phyloP scores from a whole-genome alignment of 768 basidiomycete genomes.

The Infundibulicybe gibba region DNA sequence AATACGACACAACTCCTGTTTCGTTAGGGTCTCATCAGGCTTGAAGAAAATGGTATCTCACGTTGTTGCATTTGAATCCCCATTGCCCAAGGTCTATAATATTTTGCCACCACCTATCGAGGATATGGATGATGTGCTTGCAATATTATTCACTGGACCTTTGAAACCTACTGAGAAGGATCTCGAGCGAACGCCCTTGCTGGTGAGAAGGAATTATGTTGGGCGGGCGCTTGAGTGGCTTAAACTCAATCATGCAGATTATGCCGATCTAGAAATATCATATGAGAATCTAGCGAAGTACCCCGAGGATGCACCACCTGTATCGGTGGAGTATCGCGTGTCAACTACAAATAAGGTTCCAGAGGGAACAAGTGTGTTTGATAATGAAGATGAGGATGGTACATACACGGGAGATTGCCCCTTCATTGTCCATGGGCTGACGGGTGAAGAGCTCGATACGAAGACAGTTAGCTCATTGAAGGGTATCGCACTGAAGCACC shows the following conservation, averaged over 20 bases:
- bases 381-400: slow-evolving; percentile 24
- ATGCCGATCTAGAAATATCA: slow-evolving; percentile 17
- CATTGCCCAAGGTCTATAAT: slow-evolving; percentile 15
- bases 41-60: slow-evolving; percentile 20
- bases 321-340: slow-evolving; percentile 16
- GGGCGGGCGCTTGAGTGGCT: slow-evolving; percentile 19
- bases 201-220: slow-evolving; percentile 18
- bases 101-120: slow-evolving; percentile 13
- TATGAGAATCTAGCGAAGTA: slow-evolving; percentile 13
- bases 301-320: slow-evolving; percentile 16
- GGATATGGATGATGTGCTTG: slow-evolving; percentile 18
- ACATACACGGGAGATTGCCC: slow-evolving; percentile 25
- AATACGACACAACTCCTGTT: slow-evolving; percentile 20
- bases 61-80: slow-evolving; percentile 17
- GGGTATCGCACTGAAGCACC: slow-evolving; percentile 20
- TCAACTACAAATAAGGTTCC: slow-evolving; percentile 14
- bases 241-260: slow-evolving; percentile 21
- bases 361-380: slow-evolving; percentile 19
- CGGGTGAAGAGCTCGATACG: slow-evolving; percentile 16
- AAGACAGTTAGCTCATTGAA: slow-evolving; percentile 13
- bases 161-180: slow-evolving; percentile 8
- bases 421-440: slow-evolving; percentile 33
- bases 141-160: slow-evolving; percentile 10
- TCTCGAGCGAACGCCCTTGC: slow-evolving; percentile 13
- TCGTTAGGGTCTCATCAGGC: slow-evolving; percentile 20